A percentile compares a stretch with the other conserved stretches of the same genome.
phyloP scores from a whole-genome alignment of 495 filamentous ascomycete species.

The Entonaema liquescens region DNA sequence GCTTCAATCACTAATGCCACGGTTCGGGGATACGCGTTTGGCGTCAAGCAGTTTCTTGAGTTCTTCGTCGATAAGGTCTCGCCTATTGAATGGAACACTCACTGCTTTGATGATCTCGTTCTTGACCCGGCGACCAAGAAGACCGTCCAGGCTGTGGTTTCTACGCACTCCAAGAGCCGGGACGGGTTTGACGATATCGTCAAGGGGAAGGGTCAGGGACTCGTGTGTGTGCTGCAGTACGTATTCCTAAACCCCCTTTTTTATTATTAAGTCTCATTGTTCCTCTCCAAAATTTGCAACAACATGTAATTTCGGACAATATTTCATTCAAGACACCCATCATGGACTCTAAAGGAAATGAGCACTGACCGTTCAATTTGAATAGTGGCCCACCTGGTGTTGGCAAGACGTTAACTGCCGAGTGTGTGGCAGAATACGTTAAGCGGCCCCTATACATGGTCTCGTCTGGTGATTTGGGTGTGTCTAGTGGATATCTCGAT shows the following conservation, averaged over 20 bases:
- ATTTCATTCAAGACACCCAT: background rate
- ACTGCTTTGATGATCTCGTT: slow-evolving; percentile 63
- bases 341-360: background rate
- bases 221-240: slow-evolving; percentile 53
- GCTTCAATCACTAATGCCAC: slow-evolving; percentile 43
- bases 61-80: slow-evolving; percentile 45
- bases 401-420: slow-evolving; percentile 53
- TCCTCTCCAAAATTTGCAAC: background rate
- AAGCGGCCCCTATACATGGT: slow-evolving; percentile 63
- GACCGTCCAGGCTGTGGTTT: slow-evolving; percentile 62
- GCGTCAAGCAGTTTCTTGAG: slow-evolving; percentile 45
- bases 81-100: slow-evolving; percentile 45
- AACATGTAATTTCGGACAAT: background rate
- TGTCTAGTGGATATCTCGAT: slow-evolving; percentile 44
- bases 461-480: slow-evolving; percentile 63
- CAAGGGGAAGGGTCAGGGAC: slow-evolving; percentile 49
- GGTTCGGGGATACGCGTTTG: slow-evolving; percentile 49
- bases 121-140: slow-evolving; percentile 61
- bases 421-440: slow-evolving; percentile 61
- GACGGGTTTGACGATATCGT: slow-evolving; percentile 51
- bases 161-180: slow-evolving; percentile 43
- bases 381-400: slow-evolving; percentile 48
- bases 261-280: background rate
- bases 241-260: background rate
- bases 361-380: background rate